Evolutionary conservation across 208 protist species (phyloP).

Genomic region (Crithidia acanthocephali): DNA sequence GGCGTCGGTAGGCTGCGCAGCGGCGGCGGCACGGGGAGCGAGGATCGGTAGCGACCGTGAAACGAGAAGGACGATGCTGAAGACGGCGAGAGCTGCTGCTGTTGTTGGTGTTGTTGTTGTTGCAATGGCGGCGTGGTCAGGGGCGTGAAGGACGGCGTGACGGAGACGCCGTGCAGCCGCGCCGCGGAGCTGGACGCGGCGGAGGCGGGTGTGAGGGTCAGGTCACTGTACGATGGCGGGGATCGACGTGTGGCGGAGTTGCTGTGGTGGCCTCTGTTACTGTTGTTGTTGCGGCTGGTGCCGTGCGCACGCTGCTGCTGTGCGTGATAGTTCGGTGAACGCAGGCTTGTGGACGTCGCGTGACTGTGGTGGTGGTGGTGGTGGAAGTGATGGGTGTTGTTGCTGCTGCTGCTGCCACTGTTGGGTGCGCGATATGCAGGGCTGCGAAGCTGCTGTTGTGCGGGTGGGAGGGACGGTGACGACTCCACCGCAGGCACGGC

Average conservation of each 20-base stretch:
- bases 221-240: neutral
- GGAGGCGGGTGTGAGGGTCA: neutral
- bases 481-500: neutral
- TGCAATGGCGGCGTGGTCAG: neutral
- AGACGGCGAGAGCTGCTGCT: no score
- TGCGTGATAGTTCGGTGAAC: neutral
- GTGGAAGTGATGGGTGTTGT: neutral
- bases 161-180: neutral
- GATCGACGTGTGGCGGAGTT: neutral
- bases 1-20: slow-evolving; percentile 18
- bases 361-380: slow-evolving; percentile 9
- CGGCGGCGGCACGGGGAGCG: slow-evolving; percentile 25
- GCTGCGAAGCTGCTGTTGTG: slow-evolving; percentile 3
- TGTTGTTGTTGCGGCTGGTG: neutral
- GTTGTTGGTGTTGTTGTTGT: neutral
- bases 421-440: neutral
- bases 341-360: neutral
- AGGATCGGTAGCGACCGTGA: slow-evolving; percentile 22
- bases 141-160: neutral
- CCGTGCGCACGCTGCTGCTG: neutral
- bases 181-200: neutral
- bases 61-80: no score
- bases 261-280: neutral
- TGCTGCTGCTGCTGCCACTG: neutral
- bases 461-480: neutral